A percentile compares a stretch with the other conserved stretches of the same genome.
phyloP scores from a whole-genome alignment of 129 eudicot genomes.

The Centella asiatica region DNA sequence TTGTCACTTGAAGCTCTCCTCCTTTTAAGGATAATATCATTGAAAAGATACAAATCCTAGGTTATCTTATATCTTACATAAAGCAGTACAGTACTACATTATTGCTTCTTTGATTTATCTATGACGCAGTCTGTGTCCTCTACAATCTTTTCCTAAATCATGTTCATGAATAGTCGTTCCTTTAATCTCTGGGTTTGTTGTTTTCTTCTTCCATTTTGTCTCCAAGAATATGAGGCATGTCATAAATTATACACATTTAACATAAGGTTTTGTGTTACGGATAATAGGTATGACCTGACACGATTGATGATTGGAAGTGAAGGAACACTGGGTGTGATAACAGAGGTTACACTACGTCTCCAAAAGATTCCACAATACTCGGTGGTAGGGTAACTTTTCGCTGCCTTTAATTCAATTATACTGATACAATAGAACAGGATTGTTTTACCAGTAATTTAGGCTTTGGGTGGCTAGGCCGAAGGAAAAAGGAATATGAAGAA shows the following conservation, averaged over 20 bases:
- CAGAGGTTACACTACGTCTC: slow-evolving; percentile 88
- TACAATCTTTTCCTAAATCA: too few relatives aligned
- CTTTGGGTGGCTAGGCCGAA: neutral
- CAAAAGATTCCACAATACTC: slow-evolving; percentile 85
- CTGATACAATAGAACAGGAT: neutral
- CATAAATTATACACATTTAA: neutral
- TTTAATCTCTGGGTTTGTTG: neutral
- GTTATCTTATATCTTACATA: too few relatives aligned
- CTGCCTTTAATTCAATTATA: neutral
- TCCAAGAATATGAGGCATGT: slow-evolving; percentile 1
- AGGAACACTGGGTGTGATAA: slow-evolving; percentile 95
- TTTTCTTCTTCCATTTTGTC: neutral
- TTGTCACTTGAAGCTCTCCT: too few relatives aligned
- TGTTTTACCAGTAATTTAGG: neutral
- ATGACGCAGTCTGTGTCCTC: too few relatives aligned
- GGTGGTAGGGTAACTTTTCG: slow-evolving; percentile 39
- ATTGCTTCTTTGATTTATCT: too few relatives aligned
- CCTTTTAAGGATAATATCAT: too few relatives aligned
- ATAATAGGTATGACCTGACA: slow-evolving; percentile 79
- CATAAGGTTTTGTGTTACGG: neutral
- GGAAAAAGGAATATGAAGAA: neutral
- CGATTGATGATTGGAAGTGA: slow-evolving; percentile 95
- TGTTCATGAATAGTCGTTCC: too few relatives aligned
- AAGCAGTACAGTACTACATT: too few relatives aligned
- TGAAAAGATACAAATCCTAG: too few relatives aligned